A percentile compares a stretch with the other conserved stretches of the same genome.
phyloP scores from a whole-genome alignment of 208 protist species.

The Porcisia hertigi region DNA sequence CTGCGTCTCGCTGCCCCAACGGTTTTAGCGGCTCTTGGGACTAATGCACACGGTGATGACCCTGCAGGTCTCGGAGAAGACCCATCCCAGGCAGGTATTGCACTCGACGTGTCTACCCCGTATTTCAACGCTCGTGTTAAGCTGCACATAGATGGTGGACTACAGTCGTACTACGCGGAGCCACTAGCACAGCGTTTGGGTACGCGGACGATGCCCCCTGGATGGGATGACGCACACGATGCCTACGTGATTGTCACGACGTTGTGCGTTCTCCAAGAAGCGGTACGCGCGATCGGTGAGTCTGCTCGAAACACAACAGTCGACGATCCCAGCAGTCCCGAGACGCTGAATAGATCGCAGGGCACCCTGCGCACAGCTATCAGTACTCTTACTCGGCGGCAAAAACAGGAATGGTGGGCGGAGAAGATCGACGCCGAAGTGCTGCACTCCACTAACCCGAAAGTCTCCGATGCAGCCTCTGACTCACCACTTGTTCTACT shows the following conservation, averaged over 20 bases:
- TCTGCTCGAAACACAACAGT: background rate
- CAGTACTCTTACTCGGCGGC: slow-evolving; percentile 7
- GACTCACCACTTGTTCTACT: slow-evolving; percentile 28
- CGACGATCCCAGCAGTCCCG: background rate
- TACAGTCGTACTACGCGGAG: slow-evolving; percentile 7
- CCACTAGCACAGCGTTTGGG: background rate
- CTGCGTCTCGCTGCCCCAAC: slow-evolving; percentile 4
- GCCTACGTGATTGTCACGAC: slow-evolving; percentile 21
- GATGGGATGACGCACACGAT: slow-evolving; percentile 11
- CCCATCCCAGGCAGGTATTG: background rate
- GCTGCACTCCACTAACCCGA: background rate
- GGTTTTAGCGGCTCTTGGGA: background rate
- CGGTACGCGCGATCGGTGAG: background rate
- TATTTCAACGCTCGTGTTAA: slow-evolving; percentile 5
- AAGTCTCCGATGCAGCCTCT: background rate
- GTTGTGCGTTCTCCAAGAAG: slow-evolving; percentile 19
- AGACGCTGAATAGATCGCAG: background rate
- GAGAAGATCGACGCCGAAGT: background rate
- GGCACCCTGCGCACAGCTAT: background rate
- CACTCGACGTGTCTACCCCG: background rate
- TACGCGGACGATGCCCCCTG: background rate
- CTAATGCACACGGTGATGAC: background rate
- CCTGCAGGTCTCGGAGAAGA: background rate
- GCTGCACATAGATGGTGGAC: slow-evolving; percentile 3
- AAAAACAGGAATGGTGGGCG: slow-evolving; percentile 2